A percentile compares a stretch with the other conserved stretches of the same genome.
Evolutionary conservation across 2,329 filamentous ascomycete genomes (phyloP).

Genomic region (Aspergillus sp.): DNA sequence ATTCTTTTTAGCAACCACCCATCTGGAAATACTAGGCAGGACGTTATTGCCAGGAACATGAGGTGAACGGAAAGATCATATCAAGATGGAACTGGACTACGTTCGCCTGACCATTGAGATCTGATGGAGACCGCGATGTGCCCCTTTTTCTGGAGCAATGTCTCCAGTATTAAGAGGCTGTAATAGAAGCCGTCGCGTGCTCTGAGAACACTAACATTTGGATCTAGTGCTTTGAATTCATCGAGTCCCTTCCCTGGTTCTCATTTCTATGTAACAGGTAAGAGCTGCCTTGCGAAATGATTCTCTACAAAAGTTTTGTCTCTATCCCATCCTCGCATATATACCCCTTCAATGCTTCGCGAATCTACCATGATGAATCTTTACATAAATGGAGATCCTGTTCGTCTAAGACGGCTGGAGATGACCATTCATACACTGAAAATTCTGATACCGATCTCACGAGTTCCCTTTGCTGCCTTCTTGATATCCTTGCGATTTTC

Average conservation of each 20-base stretch:
- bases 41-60: too few species aligned
- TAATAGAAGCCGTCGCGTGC: too few species aligned
- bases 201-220: too few species aligned
- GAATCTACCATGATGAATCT: constrained; percentile 31
- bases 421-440: constrained; percentile 43
- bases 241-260: not conserved
- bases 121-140: too few species aligned
- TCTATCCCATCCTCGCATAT: not conserved
- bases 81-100: too few species aligned
- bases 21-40: too few species aligned
- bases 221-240: too few species aligned
- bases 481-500: not conserved
- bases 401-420: constrained; percentile 26
- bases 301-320: not conserved
- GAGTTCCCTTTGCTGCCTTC: not conserved
- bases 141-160: too few species aligned
- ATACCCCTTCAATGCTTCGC: not conserved
- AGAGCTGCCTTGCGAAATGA: not conserved
- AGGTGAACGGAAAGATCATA: too few species aligned
- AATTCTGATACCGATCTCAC: constrained; percentile 35
- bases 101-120: too few species aligned
- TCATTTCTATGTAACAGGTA: not conserved
- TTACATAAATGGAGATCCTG: constrained; percentile 32
- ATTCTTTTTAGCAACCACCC: too few species aligned
- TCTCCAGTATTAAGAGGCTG: too few species aligned